Evolutionary conservation across 805 yeast species (phyloP), one percentile per base, ranked within the genome.

Genomic region (Zygoascus biomembranicola): DNA sequence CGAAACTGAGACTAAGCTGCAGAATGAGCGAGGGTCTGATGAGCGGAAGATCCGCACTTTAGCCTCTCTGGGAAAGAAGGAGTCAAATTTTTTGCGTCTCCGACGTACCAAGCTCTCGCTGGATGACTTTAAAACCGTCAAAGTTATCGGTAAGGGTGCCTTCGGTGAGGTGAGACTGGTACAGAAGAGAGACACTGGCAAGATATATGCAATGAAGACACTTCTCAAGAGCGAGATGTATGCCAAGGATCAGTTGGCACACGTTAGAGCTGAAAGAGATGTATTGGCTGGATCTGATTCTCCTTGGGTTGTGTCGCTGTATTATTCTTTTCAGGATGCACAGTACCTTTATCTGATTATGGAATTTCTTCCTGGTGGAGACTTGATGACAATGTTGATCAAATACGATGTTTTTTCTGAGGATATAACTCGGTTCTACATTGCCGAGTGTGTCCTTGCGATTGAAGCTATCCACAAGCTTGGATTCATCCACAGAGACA

Each of bases 151-250:
- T 49, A 94, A 94, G 68, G 99, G 99, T 58, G 97, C 99, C 0
- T 94, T 94, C 73, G 99, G 99, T 57, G 97, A 90, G 66, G 99
- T 94, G 37, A 79, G 97, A 57, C 74, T 94, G 52, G 98, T 94
- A 13, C 97, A 94, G 66, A 92, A 90, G 74, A 77, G 75, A 51
- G 99, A 94, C 69, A 85, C 94, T 0, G 96, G 96, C 51, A 85
- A 87, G 70, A 90, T 87, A 37, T 90, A 83, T 73, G 96, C 96
- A 49, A 94, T 88, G 99, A 90, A 90, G 71, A 90, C 97, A 2
- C 78, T 85, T 63, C 77, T 85, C 66, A 94, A 88, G 69, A 78
- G 86, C 50, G 99, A 94, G 70, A 90, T 94, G 95, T 90, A 86
- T 70, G 87, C 88, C 64, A 90, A 88, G 65, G 98, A 92, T 62